phyloP scores from a whole-genome alignment of 106 monocot species.

The Phalaenopsis equestris region DNA sequence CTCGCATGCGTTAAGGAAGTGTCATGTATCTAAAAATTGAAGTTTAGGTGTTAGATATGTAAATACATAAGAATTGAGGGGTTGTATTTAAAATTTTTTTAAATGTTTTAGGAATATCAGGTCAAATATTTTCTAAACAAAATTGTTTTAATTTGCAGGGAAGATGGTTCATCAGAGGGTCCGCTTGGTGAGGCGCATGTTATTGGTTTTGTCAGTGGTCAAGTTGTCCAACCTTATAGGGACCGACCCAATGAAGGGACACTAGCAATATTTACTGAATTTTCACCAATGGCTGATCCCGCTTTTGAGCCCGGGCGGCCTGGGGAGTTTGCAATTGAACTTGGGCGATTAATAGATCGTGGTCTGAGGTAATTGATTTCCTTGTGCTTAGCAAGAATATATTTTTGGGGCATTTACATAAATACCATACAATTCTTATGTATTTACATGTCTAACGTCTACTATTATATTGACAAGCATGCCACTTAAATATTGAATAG shows the following conservation, averaged over 20 bases:
- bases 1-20: too few relatives aligned
- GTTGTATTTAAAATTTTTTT: too few relatives aligned
- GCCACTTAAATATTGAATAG: too few relatives aligned
- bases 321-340: constrained; percentile 76
- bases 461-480: too few relatives aligned
- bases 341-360: constrained; percentile 85
- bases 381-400: neutral
- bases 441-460: too few relatives aligned
- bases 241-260: constrained; percentile 89
- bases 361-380: constrained; percentile 53
- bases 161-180: constrained; percentile 81
- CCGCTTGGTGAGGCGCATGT: constrained; percentile 92
- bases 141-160: constrained; percentile 33
- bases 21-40: too few relatives aligned
- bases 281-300: constrained; percentile 98
- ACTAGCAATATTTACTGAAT: constrained; percentile 68
- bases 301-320: constrained; percentile 84
- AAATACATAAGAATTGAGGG: too few relatives aligned
- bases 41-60: too few relatives aligned
- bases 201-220: constrained; percentile 66
- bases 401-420: too few relatives aligned
- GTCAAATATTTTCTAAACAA: neutral
- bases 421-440: too few relatives aligned
- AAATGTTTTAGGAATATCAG: neutral
- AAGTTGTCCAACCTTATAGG: constrained; percentile 83